Evolutionary conservation across 2,329 filamentous ascomycete genomes (phyloP).

Genomic region (Albophoma yamanashiensis): DNA sequence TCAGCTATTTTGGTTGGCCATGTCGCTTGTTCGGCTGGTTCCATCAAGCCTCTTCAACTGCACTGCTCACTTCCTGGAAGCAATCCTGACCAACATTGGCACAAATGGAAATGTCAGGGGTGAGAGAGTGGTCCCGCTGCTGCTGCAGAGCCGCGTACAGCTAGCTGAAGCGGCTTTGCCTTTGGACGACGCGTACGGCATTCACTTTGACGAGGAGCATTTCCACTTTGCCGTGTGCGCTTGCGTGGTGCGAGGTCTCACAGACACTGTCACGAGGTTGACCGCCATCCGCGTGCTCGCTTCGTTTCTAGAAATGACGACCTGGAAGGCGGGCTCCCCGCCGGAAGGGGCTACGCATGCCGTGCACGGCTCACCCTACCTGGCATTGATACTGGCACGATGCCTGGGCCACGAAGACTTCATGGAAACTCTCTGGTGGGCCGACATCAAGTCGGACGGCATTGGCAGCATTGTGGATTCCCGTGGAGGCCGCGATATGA

Average conservation of each 20-base stretch:
- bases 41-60: constrained; percentile 55
- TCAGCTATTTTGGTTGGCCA: constrained; percentile 60
- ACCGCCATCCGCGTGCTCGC: constrained; percentile 50
- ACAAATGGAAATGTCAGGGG: constrained; percentile 48
- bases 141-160: constrained; percentile 49
- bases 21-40: constrained; percentile 54
- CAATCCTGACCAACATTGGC: constrained; percentile 53
- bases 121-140: constrained; percentile 45
- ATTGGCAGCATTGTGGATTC: constrained; percentile 13
- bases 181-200: constrained; percentile 54
- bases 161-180: constrained; percentile 52
- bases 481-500: constrained; percentile 20
- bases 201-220: constrained; percentile 52
- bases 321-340: constrained; percentile 5
- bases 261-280: constrained; percentile 48
- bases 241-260: constrained; percentile 52
- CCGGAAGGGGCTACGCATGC: constrained; percentile 5
- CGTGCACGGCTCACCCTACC: constrained; percentile 41
- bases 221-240: constrained; percentile 60
- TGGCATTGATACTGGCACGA: constrained; percentile 48
- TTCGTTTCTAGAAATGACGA: constrained; percentile 41
- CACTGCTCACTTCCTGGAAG: constrained; percentile 53
- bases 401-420: constrained; percentile 47
- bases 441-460: constrained; percentile 36
- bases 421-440: constrained; percentile 51